Conservation (phyloP, 768 basidiomycete genomes). For the Leccinum pellstonianum region DNA sequence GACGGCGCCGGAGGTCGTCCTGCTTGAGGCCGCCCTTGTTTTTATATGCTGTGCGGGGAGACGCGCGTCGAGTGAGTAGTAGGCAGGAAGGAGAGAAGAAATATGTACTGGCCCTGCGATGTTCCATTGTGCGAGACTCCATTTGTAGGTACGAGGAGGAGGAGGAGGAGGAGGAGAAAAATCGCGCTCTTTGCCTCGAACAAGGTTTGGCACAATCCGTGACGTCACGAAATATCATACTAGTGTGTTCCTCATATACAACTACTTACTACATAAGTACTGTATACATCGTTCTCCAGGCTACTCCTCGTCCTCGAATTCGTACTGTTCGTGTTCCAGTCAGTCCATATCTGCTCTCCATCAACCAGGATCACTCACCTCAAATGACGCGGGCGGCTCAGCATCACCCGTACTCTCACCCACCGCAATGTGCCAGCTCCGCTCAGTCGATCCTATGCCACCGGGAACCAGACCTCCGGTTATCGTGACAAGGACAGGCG, state of each 20-base stretch:
- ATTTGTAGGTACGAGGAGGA: conserved; percentile 22
- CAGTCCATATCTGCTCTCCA: conserved; percentile 14
- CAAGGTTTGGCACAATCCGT: conserved; percentile 2
- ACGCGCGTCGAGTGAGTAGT: conserved; percentile 36
- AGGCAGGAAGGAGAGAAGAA: conserved; percentile 9
- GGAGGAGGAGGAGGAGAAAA: not conserved
- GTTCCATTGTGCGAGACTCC: conserved; percentile 72
- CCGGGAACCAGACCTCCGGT: conserved; percentile 33
- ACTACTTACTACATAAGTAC: not conserved
- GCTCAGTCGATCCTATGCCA: conserved; percentile 19
- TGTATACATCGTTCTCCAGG: not conserved
- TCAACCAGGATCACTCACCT: conserved; percentile 52
- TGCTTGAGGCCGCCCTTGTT: conserved; percentile 85
- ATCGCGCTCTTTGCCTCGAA: conserved; percentile 18
- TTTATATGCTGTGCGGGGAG: conserved; percentile 71
- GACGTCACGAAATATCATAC: not conserved
- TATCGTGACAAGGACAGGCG: conserved; percentile 33
- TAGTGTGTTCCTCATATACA: not conserved
- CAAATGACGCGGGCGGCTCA: conserved; percentile 76
- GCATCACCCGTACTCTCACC: conserved; percentile 73
- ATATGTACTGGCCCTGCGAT: conserved; percentile 66
- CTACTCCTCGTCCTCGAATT: conserved; percentile 63
- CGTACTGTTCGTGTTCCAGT: conserved; percentile 52
- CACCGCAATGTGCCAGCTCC: conserved; percentile 58
- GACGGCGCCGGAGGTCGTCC: conserved; percentile 92